phyloP scores from a whole-genome alignment of 2,329 filamentous ascomycete genomes.

The Sporothrix luriei region DNA sequence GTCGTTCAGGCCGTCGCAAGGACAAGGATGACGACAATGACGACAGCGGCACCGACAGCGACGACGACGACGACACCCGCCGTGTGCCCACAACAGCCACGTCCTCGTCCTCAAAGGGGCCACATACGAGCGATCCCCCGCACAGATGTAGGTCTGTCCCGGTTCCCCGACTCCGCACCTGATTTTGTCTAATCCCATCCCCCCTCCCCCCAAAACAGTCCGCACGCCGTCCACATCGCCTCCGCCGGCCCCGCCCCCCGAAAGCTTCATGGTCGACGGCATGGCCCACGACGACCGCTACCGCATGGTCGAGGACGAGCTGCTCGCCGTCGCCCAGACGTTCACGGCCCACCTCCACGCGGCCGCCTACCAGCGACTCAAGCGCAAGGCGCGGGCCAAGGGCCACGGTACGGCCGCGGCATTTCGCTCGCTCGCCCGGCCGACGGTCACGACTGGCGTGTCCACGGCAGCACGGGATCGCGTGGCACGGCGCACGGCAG shows the following conservation, averaged over 20 bases:
- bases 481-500: conserved; percentile 40
- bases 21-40: background rate
- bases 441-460: conserved; percentile 47
- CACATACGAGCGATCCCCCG: background rate
- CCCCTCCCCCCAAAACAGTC: too few relatives aligned
- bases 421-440: conserved; percentile 56
- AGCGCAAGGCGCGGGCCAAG: conserved; percentile 43
- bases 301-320: conserved; percentile 84
- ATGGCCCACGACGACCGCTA: conserved; percentile 69
- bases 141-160: background rate
- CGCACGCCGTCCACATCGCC: conserved; percentile 43
- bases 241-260: conserved; percentile 39
- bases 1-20: background rate
- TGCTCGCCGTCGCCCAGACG: conserved; percentile 64
- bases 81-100: background rate
- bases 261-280: conserved; percentile 64
- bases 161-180: background rate
- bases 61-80: background rate
- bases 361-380: conserved; percentile 68
- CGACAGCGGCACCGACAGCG: background rate
- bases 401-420: conserved; percentile 57
- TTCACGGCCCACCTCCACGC: conserved; percentile 77
- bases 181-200: background rate
- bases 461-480: conserved; percentile 42
- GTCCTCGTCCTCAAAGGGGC: background rate